Percentiles rank a stretch among this genome's conserved stretches.
Evolutionary conservation across 192 early-diverging fungal genomes (phyloP).

Genomic region (Bifiguratus adelaidae): DNA sequence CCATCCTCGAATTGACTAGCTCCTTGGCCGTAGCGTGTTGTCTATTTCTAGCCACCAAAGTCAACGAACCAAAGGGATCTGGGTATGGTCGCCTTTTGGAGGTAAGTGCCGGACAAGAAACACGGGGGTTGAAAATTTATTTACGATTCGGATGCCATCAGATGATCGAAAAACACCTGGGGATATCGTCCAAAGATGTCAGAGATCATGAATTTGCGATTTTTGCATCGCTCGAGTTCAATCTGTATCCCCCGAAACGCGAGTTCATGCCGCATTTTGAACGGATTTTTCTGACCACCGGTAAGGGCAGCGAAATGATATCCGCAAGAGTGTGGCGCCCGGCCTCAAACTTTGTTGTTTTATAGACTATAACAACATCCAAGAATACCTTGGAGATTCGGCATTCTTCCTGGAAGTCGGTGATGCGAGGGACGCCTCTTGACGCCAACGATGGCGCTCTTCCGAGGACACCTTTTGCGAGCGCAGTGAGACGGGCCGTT

Average conservation of each 20-base stretch:
- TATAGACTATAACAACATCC: not conserved
- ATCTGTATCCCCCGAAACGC: constrained; percentile 70
- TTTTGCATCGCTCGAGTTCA: constrained; percentile 87
- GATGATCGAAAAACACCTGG: not conserved
- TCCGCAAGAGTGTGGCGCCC: too few relatives aligned
- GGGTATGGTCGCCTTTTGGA: constrained; percentile 49
- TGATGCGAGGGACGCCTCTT: not conserved
- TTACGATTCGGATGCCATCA: too few relatives aligned
- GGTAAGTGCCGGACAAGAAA: too few relatives aligned
- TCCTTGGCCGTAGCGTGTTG: constrained; percentile 67
- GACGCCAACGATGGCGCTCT: not conserved
- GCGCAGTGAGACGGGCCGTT: too few relatives aligned
- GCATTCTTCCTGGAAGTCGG: not conserved
- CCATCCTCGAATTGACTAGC: too few relatives aligned
- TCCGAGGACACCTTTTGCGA: too few relatives aligned
- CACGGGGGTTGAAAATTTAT: too few relatives aligned
- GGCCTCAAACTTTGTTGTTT: too few relatives aligned
- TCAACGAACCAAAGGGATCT: constrained; percentile 75
- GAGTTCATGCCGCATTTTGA: constrained; percentile 94
- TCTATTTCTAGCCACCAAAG: constrained; percentile 73
- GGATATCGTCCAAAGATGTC: constrained; percentile 42
- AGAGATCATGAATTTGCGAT: constrained; percentile 84
- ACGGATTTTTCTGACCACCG: constrained; percentile 55
- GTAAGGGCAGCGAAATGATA: too few relatives aligned
- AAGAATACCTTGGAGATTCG: not conserved